Percentiles rank a stretch among this genome's conserved stretches.
Conservation (phyloP, 495 filamentous ascomycete species). For the Xylaria cubensis region DNA sequence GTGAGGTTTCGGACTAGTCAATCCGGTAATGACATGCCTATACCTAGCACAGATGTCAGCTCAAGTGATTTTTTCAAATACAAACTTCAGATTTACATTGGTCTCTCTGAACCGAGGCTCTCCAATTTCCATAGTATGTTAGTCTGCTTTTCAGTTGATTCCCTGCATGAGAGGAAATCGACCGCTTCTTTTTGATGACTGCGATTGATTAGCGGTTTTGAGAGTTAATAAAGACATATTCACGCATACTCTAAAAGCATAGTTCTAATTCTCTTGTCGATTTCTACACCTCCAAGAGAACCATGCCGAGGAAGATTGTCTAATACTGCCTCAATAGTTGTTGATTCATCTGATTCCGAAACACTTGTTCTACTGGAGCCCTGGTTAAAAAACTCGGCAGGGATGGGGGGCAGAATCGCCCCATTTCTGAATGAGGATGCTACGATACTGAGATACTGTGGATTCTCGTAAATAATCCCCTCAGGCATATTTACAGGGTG, state of each 20-base stretch:
- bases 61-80: not conserved
- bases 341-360: not conserved
- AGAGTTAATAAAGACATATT: not conserved
- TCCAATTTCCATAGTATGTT: conserved; percentile 5
- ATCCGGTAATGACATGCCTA: conserved; percentile 16
- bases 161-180: not conserved
- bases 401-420: conserved; percentile 14
- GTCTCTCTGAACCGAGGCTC: not conserved
- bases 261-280: conserved; percentile 2
- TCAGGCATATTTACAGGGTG: conserved; percentile 15
- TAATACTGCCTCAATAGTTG: not conserved
- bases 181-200: conserved; percentile 15
- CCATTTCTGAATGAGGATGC: conserved; percentile 10
- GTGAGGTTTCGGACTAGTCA: conserved; percentile 14
- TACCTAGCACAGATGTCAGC: not conserved
- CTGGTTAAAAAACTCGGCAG: not conserved
- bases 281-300: not conserved
- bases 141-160: not conserved
- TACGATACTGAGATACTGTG: conserved; percentile 24
- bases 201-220: not conserved
- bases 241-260: not conserved
- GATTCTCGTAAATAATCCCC: conserved; percentile 22
- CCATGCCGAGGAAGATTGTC: conserved; percentile 3
- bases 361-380: not conserved
- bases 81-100: conserved; percentile 1